Evolutionary conservation across 768 basidiomycete genomes (phyloP), one percentile per base, ranked within the genome.

Genomic region (Suillus ampliporus): DNA sequence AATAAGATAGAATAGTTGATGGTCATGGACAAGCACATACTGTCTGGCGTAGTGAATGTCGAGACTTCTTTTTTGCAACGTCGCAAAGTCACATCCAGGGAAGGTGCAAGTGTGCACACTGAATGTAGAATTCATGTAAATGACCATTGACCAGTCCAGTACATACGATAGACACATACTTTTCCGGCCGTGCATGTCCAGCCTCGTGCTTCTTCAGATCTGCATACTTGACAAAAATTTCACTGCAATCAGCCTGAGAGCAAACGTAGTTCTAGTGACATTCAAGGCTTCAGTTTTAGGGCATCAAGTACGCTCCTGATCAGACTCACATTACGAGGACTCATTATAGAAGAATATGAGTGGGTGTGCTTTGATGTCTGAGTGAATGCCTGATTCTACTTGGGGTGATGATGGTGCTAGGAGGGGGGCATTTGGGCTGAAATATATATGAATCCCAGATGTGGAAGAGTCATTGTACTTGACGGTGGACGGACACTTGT

Each of bases 161-260:
- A 14, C 21, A 35, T 26, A 11, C 8, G 7, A 2, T 0, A 13
- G 1, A 2, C 5, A 43, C 68, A 2, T 47, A 72, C 70, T 53
- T 60, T 11, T 62, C 52, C 0, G 65, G 64, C 10, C 63, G 3
- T 1, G 64, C 57, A 41, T 75, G 73, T 0, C 53, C 57, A 13
- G 37, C 57, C 51, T 28, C 69, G 43, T 75, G 74, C 50, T 72
- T 69, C 35, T 41, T 71, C 34, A 74, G 61, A 21, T 74, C 65
- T 9, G 47, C 62, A 6, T 61, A 51, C 38, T 37, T 74, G 11
- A 26, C 17, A 19, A 74, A 74, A 47, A 41, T 47, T 50, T 26
- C 23, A 26, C 21, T 44, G 21, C 73, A 75, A 28, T 52, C 2
- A 1, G 34, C 5, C 41, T 50, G 54, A 17, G 66, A 56, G 44